Evolutionary conservation across 352 stramenopile species (phyloP).

Genomic region (Thalassiosira sp.): DNA sequence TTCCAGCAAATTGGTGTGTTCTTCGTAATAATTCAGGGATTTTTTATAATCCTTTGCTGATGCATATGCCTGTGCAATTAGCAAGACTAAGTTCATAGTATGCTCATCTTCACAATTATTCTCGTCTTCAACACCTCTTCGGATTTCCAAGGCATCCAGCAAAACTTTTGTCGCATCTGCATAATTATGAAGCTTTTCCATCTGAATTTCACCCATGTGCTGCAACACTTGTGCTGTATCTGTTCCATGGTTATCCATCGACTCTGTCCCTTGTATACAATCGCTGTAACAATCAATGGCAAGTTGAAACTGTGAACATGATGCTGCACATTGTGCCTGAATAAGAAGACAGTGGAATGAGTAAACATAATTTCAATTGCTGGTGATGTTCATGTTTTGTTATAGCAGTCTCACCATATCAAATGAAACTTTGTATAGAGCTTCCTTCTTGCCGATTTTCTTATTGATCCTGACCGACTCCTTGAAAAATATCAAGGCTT

Average conservation of each 20-base stretch:
- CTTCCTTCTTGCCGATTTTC: slow-evolving; percentile 29
- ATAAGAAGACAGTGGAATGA: neutral
- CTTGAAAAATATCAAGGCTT: slow-evolving; percentile 60
- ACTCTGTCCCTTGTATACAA: slow-evolving; percentile 41
- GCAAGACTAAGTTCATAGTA: slow-evolving; percentile 47
- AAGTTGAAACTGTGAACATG: slow-evolving; percentile 43
- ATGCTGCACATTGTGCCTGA: slow-evolving; percentile 45
- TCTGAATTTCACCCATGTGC: slow-evolving; percentile 54
- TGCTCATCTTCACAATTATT: slow-evolving; percentile 31
- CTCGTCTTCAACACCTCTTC: slow-evolving; percentile 36
- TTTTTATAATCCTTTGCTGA: slow-evolving; percentile 50
- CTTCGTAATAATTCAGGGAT: slow-evolving; percentile 56
- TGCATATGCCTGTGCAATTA: slow-evolving; percentile 44
- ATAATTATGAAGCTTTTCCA: slow-evolving; percentile 51
- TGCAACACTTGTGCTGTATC: slow-evolving; percentile 40
- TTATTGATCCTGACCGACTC: slow-evolving; percentile 57
- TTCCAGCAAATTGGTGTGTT: slow-evolving; percentile 51
- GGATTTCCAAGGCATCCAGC: slow-evolving; percentile 56
- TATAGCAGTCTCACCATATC: slow-evolving; percentile 45
- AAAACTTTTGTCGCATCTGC: slow-evolving; percentile 45
- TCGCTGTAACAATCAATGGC: slow-evolving; percentile 59
- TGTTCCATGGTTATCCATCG: slow-evolving; percentile 28
- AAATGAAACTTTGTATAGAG: slow-evolving; percentile 48
- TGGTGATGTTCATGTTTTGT: too few species aligned
- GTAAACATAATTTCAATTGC: slow-evolving; percentile 1